phyloP scores from a whole-genome alignment of 73 alveolate genomes.

The Paramecium octaurelia region DNA sequence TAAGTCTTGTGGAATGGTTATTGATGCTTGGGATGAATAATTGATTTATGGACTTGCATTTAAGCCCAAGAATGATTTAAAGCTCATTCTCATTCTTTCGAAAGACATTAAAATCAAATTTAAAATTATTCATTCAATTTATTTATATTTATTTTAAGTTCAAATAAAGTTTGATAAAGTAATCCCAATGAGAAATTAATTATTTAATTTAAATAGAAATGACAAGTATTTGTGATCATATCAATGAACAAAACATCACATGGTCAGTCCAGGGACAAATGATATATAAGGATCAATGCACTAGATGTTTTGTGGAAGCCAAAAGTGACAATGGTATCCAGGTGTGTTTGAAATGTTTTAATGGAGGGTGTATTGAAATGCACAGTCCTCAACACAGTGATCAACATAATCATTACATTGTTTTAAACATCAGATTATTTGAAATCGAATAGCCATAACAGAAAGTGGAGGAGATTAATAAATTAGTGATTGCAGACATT shows the following conservation, averaged over 20 bases:
- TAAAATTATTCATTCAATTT: not conserved
- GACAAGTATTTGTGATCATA: not conserved
- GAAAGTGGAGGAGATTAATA: conserved; percentile 71
- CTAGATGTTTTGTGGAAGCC: conserved; percentile 74
- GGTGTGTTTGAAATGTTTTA: conserved; percentile 93
- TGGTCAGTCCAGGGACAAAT: conserved; percentile 63
- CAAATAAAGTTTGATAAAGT: not conserved
- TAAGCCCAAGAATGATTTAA: not conserved
- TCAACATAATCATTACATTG: conserved; percentile 80
- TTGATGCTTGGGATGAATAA: not conserved
- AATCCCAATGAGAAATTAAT: not conserved
- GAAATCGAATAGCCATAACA: conserved; percentile 69
- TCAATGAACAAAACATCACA: not conserved
- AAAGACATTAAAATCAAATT: not conserved
- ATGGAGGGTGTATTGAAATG: conserved; percentile 84
- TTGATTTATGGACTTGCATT: not conserved
- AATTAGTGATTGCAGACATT: conserved; percentile 91
- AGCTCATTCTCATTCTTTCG: not conserved
- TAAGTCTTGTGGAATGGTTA: not conserved
- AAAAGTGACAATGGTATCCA: conserved; percentile 89
- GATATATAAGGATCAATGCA: conserved; percentile 88
- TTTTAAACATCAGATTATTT: conserved; percentile 77
- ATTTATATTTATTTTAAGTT: not conserved
- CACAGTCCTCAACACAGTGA: conserved; percentile 81
- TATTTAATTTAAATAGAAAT: not conserved